Evolutionary conservation across 2,329 filamentous ascomycete genomes (phyloP).

Genomic region (Colletotrichum sp.): DNA sequence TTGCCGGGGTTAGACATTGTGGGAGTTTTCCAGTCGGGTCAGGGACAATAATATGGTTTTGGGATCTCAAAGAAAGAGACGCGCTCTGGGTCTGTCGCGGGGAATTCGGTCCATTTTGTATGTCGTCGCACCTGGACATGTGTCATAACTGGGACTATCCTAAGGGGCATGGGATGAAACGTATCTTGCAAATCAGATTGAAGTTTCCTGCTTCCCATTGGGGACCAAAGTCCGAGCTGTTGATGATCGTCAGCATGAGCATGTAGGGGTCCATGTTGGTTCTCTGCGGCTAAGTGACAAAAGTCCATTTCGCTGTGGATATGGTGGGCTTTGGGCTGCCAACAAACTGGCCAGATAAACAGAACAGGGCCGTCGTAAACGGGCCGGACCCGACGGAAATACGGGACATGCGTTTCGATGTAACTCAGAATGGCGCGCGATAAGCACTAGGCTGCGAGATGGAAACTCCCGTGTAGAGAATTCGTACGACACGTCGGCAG

Average conservation of each 20-base stretch:
- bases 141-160: background rate
- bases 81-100: background rate
- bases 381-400: background rate
- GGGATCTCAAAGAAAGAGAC: background rate
- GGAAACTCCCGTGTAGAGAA: background rate
- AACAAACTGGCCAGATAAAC: background rate
- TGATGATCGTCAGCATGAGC: background rate
- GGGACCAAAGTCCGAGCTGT: background rate
- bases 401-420: background rate
- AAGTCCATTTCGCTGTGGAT: background rate
- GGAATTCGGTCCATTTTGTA: background rate
- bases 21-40: background rate
- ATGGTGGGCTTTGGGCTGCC: background rate
- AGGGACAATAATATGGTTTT: background rate
- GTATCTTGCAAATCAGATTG: background rate
- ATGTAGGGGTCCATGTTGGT: background rate
- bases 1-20: background rate
- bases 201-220: background rate
- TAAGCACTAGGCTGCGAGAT: background rate
- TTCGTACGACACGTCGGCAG: background rate
- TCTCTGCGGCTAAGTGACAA: background rate
- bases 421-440: background rate
- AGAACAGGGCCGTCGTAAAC: background rate
- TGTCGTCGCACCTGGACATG: background rate
- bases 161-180: background rate